Conservation (phyloP, 371 early-diverging fungal genomes). For the Umbelopsis sp. region DNA sequence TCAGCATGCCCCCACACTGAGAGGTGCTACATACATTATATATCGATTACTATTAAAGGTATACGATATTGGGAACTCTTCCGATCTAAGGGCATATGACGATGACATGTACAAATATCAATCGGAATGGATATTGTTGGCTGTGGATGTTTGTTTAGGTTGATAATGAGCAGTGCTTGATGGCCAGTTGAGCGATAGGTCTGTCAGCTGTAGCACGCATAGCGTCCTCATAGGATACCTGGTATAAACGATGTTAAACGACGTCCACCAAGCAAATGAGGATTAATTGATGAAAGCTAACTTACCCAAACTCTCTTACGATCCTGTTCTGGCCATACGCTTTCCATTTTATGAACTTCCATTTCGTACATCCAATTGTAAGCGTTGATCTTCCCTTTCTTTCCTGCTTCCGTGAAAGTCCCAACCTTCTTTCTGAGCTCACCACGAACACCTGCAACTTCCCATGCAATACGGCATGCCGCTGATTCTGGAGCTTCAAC, state of each 20-base stretch:
- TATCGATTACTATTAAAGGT: not conserved
- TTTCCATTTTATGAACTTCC: constrained; percentile 29
- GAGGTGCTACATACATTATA: not conserved
- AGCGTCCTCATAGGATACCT: constrained; percentile 43
- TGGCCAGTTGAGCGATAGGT: constrained; percentile 44
- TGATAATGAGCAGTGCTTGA: constrained; percentile 31
- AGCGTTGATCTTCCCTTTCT: constrained; percentile 44
- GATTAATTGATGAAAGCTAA: not conserved
- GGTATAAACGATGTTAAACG: not conserved
- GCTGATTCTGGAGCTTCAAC: constrained; percentile 41
- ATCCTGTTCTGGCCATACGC: constrained; percentile 30
- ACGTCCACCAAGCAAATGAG: not conserved
- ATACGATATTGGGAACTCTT: not conserved
- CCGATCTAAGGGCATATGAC: not conserved
- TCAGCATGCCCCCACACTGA: not conserved
- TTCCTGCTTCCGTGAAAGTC: constrained; percentile 44
- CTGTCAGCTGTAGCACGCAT: constrained; percentile 37
- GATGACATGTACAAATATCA: not conserved
- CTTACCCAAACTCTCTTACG: constrained; percentile 45
- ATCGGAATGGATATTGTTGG: not conserved
- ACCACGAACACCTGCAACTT: constrained; percentile 36
- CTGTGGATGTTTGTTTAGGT: not conserved
- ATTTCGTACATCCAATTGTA: constrained; percentile 55
- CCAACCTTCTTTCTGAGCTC: constrained; percentile 33
- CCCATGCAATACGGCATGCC: constrained; percentile 40